These are phyloP conservation scores for Russula brevipes DNA, from an alignment of 768 basidiomycete genomes.

Conservation along the genomic window DNA sequence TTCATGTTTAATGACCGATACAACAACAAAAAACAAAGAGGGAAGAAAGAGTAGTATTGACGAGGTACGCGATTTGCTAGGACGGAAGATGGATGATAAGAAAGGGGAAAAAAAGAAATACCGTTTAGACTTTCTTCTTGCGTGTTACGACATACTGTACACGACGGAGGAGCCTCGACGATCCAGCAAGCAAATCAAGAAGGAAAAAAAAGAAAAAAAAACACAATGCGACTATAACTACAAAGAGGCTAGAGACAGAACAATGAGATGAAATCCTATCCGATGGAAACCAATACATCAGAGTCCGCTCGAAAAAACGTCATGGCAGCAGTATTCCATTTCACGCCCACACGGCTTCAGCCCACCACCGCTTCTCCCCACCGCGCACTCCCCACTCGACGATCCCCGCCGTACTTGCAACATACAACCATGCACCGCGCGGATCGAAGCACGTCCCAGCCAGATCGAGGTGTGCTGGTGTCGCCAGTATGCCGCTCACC, in stretches of 20 bases:
- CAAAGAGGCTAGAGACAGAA: not conserved
- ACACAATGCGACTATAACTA: not conserved
- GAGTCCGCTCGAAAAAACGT: not conserved
- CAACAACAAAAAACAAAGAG: too few relatives aligned
- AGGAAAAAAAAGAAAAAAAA: not conserved
- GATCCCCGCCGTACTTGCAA: constrained; percentile 57
- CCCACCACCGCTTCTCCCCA: constrained; percentile 71
- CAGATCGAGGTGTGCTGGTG: constrained; percentile 44
- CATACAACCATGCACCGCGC: constrained; percentile 59
- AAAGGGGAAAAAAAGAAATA: not conserved
- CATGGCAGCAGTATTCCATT: not conserved
- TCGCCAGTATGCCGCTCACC: constrained; percentile 7
- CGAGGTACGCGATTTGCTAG: too few relatives aligned
- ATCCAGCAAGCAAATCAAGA: not conserved
- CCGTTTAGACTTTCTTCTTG: not conserved
- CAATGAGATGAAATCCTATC: not conserved
- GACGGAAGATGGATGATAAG: too few relatives aligned
- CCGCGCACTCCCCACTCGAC: constrained; percentile 75
- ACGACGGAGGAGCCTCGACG: not conserved
- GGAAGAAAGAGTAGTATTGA: too few relatives aligned
- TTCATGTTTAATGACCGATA: too few relatives aligned
- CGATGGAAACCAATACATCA: not conserved
- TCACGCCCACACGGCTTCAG: constrained; percentile 44
- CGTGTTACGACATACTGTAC: not conserved
- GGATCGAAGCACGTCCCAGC: constrained; percentile 76